Evolutionary conservation across 441 rosid species (phyloP).

Genomic region (Gossypium gossypioides): DNA sequence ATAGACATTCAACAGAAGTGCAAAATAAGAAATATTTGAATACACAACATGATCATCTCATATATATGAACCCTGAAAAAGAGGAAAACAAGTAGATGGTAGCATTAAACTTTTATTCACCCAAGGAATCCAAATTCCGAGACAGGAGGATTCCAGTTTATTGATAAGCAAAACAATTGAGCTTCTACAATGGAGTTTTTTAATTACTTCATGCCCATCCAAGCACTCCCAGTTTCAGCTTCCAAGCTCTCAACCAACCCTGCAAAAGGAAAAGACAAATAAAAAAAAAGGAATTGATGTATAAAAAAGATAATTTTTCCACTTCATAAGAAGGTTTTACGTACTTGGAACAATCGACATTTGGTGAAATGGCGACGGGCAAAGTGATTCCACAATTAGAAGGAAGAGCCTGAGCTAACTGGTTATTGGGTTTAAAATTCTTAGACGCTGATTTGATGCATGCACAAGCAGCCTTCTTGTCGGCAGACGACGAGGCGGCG

Average conservation of each 20-base stretch:
- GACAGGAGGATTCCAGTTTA: constrained; percentile 11
- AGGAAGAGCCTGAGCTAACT: constrained; percentile 58
- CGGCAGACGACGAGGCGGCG: constrained; percentile 40
- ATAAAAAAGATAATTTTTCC: background rate
- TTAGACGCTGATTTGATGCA: constrained; percentile 63
- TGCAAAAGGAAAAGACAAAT: background rate
- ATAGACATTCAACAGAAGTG: background rate
- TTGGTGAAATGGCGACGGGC: constrained; percentile 49
- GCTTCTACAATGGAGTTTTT: background rate
- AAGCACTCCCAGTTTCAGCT: background rate
- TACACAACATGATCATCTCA: background rate
- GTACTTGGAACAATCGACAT: constrained; percentile 63
- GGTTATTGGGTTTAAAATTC: constrained; percentile 41
- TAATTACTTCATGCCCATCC: background rate
- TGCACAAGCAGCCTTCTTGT: constrained; percentile 57
- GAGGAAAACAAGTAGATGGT: background rate
- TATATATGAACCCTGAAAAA: background rate
- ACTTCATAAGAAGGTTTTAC: background rate
- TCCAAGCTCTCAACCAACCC: constrained; percentile 9
- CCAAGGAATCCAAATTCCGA: constrained; percentile 1
- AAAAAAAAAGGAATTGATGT: background rate
- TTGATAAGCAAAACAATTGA: background rate
- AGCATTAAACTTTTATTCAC: background rate
- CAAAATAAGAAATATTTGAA: background rate
- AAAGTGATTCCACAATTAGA: constrained; percentile 49